phyloP scores from a whole-genome alignment of 192 early-diverging fungal genomes.

The Paraglomus occultum region DNA sequence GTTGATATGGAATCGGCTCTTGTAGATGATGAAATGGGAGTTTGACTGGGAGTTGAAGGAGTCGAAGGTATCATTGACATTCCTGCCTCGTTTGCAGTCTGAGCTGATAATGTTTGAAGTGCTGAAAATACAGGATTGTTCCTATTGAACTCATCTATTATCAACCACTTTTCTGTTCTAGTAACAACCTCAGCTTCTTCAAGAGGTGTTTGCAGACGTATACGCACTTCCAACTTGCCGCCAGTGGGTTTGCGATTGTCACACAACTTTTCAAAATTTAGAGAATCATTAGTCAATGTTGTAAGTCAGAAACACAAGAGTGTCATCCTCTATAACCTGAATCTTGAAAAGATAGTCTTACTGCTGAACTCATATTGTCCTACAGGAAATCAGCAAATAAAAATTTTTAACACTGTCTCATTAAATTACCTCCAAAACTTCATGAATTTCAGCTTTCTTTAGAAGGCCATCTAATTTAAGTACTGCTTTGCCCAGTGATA shows the following conservation, averaged over 20 bases:
- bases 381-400: no score
- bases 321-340: background rate
- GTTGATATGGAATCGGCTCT: slow-evolving; percentile 7
- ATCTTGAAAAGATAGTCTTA: no score
- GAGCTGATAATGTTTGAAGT: slow-evolving; percentile 19
- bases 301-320: background rate
- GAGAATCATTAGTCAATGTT: no score
- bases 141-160: slow-evolving; percentile 50
- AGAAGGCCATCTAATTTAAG: slow-evolving; percentile 58
- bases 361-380: no score
- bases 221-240: slow-evolving; percentile 61
- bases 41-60: background rate
- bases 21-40: slow-evolving; percentile 3
- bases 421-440: slow-evolving; percentile 63
- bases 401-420: no score
- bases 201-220: slow-evolving; percentile 65
- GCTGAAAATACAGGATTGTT: slow-evolving; percentile 30
- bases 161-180: slow-evolving; percentile 65
- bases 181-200: slow-evolving; percentile 53
- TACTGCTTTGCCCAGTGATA: slow-evolving; percentile 58
- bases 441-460: slow-evolving; percentile 62
- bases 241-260: slow-evolving; percentile 57
- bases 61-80: no score
- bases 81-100: no score
- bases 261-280: no score